phyloP scores from a whole-genome alignment of 805 yeast species.

The Saccharomyces kudriavzevii region DNA sequence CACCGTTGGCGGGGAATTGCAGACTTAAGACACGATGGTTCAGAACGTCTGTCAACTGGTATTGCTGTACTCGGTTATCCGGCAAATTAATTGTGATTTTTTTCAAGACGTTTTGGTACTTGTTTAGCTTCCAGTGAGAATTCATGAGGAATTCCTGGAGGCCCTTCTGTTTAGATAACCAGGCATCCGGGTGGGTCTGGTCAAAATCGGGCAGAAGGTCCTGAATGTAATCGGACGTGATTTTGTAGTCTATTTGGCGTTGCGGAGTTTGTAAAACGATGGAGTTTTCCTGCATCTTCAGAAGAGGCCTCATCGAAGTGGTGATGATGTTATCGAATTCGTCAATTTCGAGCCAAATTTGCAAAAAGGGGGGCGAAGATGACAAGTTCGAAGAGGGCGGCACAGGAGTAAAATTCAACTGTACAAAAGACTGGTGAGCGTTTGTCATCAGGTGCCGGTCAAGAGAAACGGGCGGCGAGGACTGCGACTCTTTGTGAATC shows the following conservation, averaged over 20 bases:
- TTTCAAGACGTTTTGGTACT: conserved; percentile 8
- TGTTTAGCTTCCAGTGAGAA: neutral
- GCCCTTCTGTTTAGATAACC: neutral
- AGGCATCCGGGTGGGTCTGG: neutral
- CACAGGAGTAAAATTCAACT: conserved; percentile 20
- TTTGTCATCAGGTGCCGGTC: neutral
- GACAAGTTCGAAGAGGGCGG: neutral
- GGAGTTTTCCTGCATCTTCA: conserved; percentile 15
- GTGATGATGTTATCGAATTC: conserved; percentile 19
- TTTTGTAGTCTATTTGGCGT: conserved; percentile 19
- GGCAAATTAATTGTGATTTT: conserved; percentile 10
- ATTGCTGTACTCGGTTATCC: conserved; percentile 15
- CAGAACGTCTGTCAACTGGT: conserved; percentile 6
- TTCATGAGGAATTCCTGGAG: neutral
- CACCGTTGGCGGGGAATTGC: conserved; percentile 7
- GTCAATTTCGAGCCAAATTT: conserved; percentile 27
- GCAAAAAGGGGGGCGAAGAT: conserved; percentile 16
- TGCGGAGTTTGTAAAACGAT: conserved; percentile 21
- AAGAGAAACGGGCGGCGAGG: neutral
- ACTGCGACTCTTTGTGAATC: neutral
- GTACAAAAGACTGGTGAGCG: conserved; percentile 19
- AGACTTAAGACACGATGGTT: conserved; percentile 20
- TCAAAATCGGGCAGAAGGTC: conserved; percentile 5
- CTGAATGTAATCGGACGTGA: conserved; percentile 13
- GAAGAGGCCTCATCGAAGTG: conserved; percentile 17